Conservation (phyloP, 371 early-diverging fungal species). For the Gilbertella persicaria region DNA sequence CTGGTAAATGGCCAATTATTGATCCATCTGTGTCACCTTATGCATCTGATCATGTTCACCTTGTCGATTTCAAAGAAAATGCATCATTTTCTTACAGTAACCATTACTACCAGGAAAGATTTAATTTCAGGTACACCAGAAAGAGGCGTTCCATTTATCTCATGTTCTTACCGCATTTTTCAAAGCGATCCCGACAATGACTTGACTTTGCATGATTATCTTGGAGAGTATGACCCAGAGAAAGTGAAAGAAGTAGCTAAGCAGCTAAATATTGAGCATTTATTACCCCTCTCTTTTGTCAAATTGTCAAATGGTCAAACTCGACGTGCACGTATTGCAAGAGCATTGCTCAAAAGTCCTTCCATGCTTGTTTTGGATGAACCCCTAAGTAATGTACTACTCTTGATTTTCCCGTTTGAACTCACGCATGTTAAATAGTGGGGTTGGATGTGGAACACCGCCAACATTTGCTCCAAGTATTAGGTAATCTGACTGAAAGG, state of each 20-base stretch:
- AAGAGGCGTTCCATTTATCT: not conserved
- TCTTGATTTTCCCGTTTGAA: not conserved
- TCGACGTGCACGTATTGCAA: constrained; percentile 55
- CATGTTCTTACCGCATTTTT: not conserved
- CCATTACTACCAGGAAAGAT: constrained; percentile 61
- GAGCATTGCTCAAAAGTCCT: constrained; percentile 42
- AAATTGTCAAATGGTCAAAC: constrained; percentile 65
- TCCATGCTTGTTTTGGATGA: constrained; percentile 56
- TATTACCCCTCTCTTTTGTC: constrained; percentile 49
- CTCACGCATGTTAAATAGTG: constrained; percentile 32
- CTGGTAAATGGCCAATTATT: constrained; percentile 42
- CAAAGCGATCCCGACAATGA: constrained; percentile 52
- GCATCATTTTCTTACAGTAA: constrained; percentile 47
- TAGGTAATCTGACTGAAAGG: constrained; percentile 35
- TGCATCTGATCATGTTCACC: constrained; percentile 41
- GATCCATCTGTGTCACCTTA: constrained; percentile 31
- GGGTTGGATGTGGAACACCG: constrained; percentile 61
- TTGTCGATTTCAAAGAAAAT: constrained; percentile 55
- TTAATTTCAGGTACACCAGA: constrained; percentile 46
- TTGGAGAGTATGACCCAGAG: constrained; percentile 9
- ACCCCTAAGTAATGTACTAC: constrained; percentile 50
- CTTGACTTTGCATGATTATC: constrained; percentile 32
- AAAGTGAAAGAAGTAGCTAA: constrained; percentile 26
- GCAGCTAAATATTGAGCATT: constrained; percentile 32
- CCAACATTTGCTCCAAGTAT: constrained; percentile 32